Evolutionary conservation across 306 rosid species (phyloP), one percentile per base, ranked within the genome.

Genomic region (Cucumis sativus): DNA sequence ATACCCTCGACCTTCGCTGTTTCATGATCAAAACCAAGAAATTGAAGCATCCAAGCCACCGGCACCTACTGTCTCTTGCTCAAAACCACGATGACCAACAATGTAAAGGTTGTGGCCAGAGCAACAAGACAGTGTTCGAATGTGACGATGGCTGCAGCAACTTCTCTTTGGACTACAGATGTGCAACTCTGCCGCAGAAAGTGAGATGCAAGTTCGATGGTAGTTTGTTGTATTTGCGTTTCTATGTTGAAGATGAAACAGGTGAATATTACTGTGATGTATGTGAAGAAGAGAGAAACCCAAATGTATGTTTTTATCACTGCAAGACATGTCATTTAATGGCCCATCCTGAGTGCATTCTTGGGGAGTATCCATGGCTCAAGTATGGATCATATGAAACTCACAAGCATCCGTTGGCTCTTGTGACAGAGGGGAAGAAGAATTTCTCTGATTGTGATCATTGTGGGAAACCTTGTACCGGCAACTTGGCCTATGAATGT

Each of bases 211-310:
- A 17, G 17, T 65, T 16, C 8, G 71, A 65, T 65, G 43, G 12
- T 16, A 21, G 40, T 18, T 37, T 16, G 18, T 16, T 65, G 43
- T 10, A 37, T 20, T 54, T 67, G 17, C 41, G 17, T 10, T 67
- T 67, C 74, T n/a, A 14, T 41, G 33, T 10, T 17, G 56, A 68
- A 68, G 74, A 68, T 43, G 56, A 68, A 68, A 21, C 35, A 0
- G 54, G 55, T 6, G 74, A 68, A 68, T 68, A 68, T 68, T 68
- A 68, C 74, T 68, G 74, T 13, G 56, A 43, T 43, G n/a, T 68
- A 40, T 68, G 74, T 18, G 74, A 68, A 68, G 74, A 68, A 68
- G 56, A 43, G 35, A 41, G 74, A 10, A 21, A 43, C 35, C 74
- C 57, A 10, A n/a, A 9, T 2, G 39, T 45, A 20, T 69, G 35